Percentiles rank a stretch among this genome's conserved stretches.
Evolutionary conservation across 1,284 basidiomycete genomes (phyloP).

Genomic region (Cryptococcus jaspeensis): DNA sequence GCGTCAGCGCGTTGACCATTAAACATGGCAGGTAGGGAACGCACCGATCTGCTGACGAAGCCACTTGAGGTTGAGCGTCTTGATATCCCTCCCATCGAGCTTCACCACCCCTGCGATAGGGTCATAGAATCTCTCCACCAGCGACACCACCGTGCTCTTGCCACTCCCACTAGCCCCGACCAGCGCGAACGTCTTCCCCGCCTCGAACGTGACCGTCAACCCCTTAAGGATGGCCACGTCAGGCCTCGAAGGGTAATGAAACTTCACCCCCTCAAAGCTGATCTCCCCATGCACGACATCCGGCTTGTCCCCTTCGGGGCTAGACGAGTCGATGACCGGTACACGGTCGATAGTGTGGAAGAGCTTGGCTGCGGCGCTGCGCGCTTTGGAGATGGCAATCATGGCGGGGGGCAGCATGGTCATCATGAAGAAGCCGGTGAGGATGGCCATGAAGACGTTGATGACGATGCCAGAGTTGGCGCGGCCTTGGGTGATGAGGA

Average conservation of each 20-base stretch:
- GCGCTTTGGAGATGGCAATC: slow-evolving; percentile 79
- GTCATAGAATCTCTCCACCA: slow-evolving; percentile 88
- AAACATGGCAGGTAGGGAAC: neutral
- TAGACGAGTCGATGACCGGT: slow-evolving; percentile 78
- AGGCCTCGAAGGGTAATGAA: slow-evolving; percentile 89
- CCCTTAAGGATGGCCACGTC: slow-evolving; percentile 79
- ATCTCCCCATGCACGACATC: slow-evolving; percentile 73
- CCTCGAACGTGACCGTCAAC: slow-evolving; percentile 50
- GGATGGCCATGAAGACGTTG: slow-evolving; percentile 78
- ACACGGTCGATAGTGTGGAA: slow-evolving; percentile 84
- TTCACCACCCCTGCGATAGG: slow-evolving; percentile 69
- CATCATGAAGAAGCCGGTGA: slow-evolving; percentile 88
- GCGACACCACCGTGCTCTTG: slow-evolving; percentile 71
- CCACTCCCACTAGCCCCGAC: slow-evolving; percentile 90
- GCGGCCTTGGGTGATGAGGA: slow-evolving; percentile 44
- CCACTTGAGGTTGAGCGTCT: slow-evolving; percentile 81
- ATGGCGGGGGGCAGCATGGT: slow-evolving; percentile 66
- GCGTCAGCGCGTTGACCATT: neutral
- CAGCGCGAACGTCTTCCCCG: slow-evolving; percentile 72
- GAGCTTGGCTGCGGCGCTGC: slow-evolving; percentile 87
- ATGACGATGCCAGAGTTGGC: slow-evolving; percentile 72
- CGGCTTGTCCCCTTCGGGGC: slow-evolving; percentile 68
- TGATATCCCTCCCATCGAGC: slow-evolving; percentile 78
- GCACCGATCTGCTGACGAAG: slow-evolving; percentile 77
- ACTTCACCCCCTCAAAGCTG: slow-evolving; percentile 70